A percentile compares a stretch with the other conserved stretches of the same genome.
Evolutionary conservation across 2,329 filamentous ascomycete genomes (phyloP).

Genomic region (Colletotrichum sp.): DNA sequence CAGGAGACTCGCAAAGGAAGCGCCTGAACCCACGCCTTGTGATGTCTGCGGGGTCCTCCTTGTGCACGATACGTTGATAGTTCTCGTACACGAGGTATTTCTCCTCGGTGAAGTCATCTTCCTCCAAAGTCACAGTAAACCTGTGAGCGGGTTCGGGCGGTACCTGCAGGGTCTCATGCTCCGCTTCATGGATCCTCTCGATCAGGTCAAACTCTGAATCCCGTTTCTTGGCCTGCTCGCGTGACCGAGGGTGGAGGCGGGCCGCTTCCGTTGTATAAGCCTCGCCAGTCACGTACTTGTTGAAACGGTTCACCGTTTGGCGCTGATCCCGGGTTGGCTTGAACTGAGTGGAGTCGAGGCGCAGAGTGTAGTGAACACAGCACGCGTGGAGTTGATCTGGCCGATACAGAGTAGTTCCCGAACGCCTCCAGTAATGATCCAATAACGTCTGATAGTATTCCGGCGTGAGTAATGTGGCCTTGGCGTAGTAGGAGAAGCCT

Average conservation of each 20-base stretch:
- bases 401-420: slow-evolving; percentile 74
- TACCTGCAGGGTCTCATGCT: slow-evolving; percentile 57
- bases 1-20: slow-evolving; percentile 77
- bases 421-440: slow-evolving; percentile 80
- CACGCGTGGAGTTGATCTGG: slow-evolving; percentile 82
- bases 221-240: slow-evolving; percentile 67
- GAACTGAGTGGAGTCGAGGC: slow-evolving; percentile 70
- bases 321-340: slow-evolving; percentile 75
- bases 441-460: slow-evolving; percentile 75
- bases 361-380: slow-evolving; percentile 89
- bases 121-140: slow-evolving; percentile 73
- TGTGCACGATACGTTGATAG: slow-evolving; percentile 77
- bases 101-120: slow-evolving; percentile 74
- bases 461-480: slow-evolving; percentile 64
- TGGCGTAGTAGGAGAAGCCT: slow-evolving; percentile 79
- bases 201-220: slow-evolving; percentile 72
- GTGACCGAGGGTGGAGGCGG: slow-evolving; percentile 69
- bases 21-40: slow-evolving; percentile 66
- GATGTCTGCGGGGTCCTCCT: slow-evolving; percentile 66
- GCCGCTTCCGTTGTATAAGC: slow-evolving; percentile 69
- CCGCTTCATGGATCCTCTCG: slow-evolving; percentile 73
- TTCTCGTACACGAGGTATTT: slow-evolving; percentile 77
- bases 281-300: slow-evolving; percentile 72
- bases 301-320: slow-evolving; percentile 79
- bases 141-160: slow-evolving; percentile 70